These are phyloP conservation scores for Candida succiphila DNA, from an alignment of 805 yeast species.

Conservation along the genomic window DNA sequence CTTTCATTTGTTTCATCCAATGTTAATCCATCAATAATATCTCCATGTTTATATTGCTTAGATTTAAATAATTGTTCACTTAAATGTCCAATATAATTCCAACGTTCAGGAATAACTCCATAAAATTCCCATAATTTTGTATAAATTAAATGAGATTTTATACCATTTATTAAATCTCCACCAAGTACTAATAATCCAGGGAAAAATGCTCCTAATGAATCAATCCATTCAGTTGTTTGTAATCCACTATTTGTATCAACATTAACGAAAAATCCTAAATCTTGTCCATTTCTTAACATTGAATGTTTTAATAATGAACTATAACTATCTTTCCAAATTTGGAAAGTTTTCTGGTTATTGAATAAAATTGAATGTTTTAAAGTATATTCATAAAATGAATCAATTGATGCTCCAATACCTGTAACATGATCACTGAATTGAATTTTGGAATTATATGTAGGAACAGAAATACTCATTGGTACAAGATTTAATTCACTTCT, in stretches of 20 bases:
- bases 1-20: slow-evolving; percentile 13
- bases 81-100: slow-evolving; percentile 36
- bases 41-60: slow-evolving; percentile 8
- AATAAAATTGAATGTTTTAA: slow-evolving; percentile 68
- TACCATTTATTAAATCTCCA: slow-evolving; percentile 65
- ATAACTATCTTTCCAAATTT: slow-evolving; percentile 55
- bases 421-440: slow-evolving; percentile 55
- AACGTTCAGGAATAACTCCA: slow-evolving; percentile 82
- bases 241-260: slow-evolving; percentile 45
- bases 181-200: slow-evolving; percentile 75
- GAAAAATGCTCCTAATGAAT: slow-evolving; percentile 79
- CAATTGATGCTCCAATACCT: slow-evolving; percentile 87
- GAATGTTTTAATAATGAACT: slow-evolving; percentile 47
- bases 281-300: slow-evolving; percentile 16
- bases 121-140: slow-evolving; percentile 72
- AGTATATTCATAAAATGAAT: slow-evolving; percentile 85
- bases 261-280: slow-evolving; percentile 29
- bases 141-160: slow-evolving; percentile 47
- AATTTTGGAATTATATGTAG: slow-evolving; percentile 26
- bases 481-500: slow-evolving; percentile 53
- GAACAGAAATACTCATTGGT: slow-evolving; percentile 61
- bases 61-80: slow-evolving; percentile 9
- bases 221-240: slow-evolving; percentile 60
- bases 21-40: slow-evolving; percentile 11
- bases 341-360: slow-evolving; percentile 40